These are phyloP conservation scores for Pinus tabuliformis DNA, from an alignment of 75 land plant genomes.

Conservation along the genomic window DNA sequence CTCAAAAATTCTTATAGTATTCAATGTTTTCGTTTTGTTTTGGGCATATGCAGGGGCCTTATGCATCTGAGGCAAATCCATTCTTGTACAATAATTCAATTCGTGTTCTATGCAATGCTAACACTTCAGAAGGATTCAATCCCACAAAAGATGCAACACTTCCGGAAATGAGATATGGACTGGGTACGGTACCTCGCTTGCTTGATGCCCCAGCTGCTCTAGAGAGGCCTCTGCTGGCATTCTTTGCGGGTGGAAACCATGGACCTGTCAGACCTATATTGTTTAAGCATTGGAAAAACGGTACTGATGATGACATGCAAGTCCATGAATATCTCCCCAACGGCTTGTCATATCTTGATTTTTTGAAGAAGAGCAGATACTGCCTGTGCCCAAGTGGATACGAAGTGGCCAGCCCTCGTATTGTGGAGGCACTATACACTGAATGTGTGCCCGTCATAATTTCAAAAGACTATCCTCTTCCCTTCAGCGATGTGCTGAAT, in stretches of 20 bases:
- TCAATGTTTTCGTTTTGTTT: neutral
- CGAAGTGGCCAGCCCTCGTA: constrained; percentile 47
- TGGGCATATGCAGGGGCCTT: constrained; percentile 35
- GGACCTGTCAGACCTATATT: constrained; percentile 38
- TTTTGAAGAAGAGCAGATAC: too few species aligned
- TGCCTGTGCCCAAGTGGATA: too few species aligned
- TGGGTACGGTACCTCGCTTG: constrained; percentile 21
- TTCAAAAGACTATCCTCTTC: constrained; percentile 51
- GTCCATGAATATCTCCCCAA: constrained; percentile 15
- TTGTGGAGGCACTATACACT: constrained; percentile 67
- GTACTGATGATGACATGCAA: too few species aligned
- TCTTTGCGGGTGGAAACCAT: constrained; percentile 45
- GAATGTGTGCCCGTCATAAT: constrained; percentile 66
- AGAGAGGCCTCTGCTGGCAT: constrained; percentile 32
- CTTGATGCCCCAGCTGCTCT: constrained; percentile 30
- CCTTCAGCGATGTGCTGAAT: constrained; percentile 26
- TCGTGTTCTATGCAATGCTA: neutral
- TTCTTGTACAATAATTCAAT: constrained; percentile 30
- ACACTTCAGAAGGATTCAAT: too few species aligned
- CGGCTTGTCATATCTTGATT: constrained; percentile 23
- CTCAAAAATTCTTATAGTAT: too few species aligned
- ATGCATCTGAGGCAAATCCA: constrained; percentile 22
- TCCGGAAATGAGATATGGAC: constrained; percentile 22
- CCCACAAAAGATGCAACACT: too few species aligned
- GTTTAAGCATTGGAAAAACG: too few species aligned